Conservation (phyloP, 169 alveolate genomes). For the Pseudocohnilembus persalinus region DNA sequence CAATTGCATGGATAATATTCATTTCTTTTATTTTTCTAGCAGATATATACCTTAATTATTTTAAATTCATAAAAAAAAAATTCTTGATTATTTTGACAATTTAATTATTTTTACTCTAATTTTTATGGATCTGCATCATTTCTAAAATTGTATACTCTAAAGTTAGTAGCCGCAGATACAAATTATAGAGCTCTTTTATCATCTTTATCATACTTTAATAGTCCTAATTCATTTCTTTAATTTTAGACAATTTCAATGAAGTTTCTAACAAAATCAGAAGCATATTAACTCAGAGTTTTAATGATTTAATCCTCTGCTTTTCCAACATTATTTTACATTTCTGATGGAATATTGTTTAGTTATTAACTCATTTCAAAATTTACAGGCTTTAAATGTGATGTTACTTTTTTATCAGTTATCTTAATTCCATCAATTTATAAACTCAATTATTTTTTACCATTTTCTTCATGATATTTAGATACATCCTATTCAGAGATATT, state of each 20-base stretch:
- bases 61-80: too few relatives aligned
- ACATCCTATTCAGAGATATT: neutral
- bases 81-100: too few relatives aligned
- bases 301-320: neutral
- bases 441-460: neutral
- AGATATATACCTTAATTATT: conserved; percentile 51
- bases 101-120: neutral
- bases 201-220: conserved; percentile 80
- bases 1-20: conserved; percentile 94
- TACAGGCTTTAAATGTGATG: too few relatives aligned
- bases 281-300: neutral
- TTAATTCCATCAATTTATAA: too few relatives aligned
- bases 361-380: too few relatives aligned
- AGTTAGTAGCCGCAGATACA: conserved; percentile 90
- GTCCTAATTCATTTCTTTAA: neutral
- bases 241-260: too few relatives aligned
- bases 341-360: too few relatives aligned
- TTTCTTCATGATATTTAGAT: neutral
- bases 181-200: conserved; percentile 89
- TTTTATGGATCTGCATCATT: conserved; percentile 41
- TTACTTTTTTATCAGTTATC: neutral
- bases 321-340: neutral
- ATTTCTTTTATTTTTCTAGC: conserved; percentile 89
- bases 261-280: neutral
- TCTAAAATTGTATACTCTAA: conserved; percentile 90